phyloP scores from a whole-genome alignment of 805 yeast species.

The Wickerhamiella alocasiicola region DNA sequence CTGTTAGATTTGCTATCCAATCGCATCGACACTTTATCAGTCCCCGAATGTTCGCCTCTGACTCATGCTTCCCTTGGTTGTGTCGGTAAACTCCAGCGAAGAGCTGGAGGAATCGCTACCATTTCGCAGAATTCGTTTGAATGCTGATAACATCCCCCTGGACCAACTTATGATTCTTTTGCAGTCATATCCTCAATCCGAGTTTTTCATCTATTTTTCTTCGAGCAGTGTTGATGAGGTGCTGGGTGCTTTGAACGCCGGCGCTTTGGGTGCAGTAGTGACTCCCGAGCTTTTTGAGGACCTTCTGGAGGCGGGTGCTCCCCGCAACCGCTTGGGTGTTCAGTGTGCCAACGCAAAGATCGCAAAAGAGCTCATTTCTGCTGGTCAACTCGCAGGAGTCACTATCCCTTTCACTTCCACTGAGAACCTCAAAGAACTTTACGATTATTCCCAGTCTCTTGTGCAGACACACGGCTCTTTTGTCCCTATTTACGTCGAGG shows the following conservation, averaged over 20 bases:
- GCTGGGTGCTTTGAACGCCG: slow-evolving; percentile 47
- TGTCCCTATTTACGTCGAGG: slow-evolving; percentile 17
- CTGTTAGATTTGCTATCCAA: no score
- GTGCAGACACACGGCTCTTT: slow-evolving; percentile 16
- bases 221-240: slow-evolving; percentile 33
- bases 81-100: slow-evolving; percentile 2
- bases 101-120: slow-evolving; percentile 9
- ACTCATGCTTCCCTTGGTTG: slow-evolving; percentile 10
- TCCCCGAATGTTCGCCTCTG: no score
- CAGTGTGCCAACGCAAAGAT: slow-evolving; percentile 11
- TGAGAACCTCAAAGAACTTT: slow-evolving; percentile 11
- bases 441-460: slow-evolving; percentile 12
- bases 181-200: slow-evolving; percentile 15
- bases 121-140: slow-evolving; percentile 5
- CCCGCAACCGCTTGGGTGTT: slow-evolving; percentile 36
- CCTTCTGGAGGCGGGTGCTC: slow-evolving; percentile 38
- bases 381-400: slow-evolving; percentile 17
- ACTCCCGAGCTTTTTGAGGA: slow-evolving; percentile 24
- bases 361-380: slow-evolving; percentile 6
- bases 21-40: no score
- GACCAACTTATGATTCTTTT: slow-evolving; percentile 11
- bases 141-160: slow-evolving; percentile 6
- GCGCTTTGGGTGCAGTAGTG: slow-evolving; percentile 40
- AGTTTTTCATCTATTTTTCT: slow-evolving; percentile 20
- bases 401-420: slow-evolving; percentile 6